Conservation (phyloP, 225 moss, liverwort and hornwort genomes). For the Pseudisothecium myosuroides region DNA sequence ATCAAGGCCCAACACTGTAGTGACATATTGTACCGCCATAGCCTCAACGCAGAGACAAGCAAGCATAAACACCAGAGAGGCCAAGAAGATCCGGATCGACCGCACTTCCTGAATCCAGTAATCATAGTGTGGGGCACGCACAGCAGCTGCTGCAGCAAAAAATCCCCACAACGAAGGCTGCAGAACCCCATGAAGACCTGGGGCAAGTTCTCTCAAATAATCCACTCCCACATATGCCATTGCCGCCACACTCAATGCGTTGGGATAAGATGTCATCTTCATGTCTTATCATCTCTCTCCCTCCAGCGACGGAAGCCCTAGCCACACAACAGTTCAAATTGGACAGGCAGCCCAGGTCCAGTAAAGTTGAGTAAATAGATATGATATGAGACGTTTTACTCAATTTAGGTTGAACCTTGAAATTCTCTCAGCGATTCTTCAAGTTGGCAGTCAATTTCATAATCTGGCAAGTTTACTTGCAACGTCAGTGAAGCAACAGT, state of each 20-base stretch:
- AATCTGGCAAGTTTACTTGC: not conserved
- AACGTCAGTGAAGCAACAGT: not conserved
- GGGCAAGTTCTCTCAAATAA: constrained; percentile 53
- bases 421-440: not conserved
- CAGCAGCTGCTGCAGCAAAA: constrained; percentile 32
- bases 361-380: not conserved
- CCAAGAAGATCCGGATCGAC: constrained; percentile 35
- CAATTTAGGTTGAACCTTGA: not conserved
- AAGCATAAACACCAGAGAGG: constrained; percentile 62
- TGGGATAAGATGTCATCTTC: constrained; percentile 28
- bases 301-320: not conserved
- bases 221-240: constrained; percentile 60
- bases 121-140: constrained; percentile 49
- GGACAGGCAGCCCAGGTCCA: not conserved
- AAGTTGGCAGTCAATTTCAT: not conserved
- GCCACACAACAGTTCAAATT: not conserved
- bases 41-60: constrained; percentile 56
- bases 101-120: constrained; percentile 59
- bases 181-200: constrained; percentile 34
- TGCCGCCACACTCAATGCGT: constrained; percentile 48
- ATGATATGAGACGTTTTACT: not conserved
- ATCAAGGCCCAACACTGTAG: constrained; percentile 60
- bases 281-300: not conserved
- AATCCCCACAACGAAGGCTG: constrained; percentile 67
- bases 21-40: constrained; percentile 58